Base-by-base conservation (phyloP, 2,329 filamentous ascomycete species). In the Endothia cerciana region DNA sequence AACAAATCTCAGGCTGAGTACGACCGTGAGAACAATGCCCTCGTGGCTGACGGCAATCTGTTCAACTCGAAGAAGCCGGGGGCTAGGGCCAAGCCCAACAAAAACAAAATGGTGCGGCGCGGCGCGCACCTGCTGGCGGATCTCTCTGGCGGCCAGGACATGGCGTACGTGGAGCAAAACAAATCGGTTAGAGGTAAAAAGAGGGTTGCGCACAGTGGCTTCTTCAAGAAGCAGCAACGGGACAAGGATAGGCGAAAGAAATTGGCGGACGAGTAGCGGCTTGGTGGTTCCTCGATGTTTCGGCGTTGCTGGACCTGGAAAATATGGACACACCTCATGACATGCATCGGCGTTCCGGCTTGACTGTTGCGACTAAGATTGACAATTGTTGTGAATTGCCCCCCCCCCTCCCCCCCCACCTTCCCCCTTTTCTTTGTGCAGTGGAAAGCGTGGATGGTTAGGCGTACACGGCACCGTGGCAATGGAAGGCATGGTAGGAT, bases 121-220 rank as follows among this genome's bases (percentile, higher is more conserved):
- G 96, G 91, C 36, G 95, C 94, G 0, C 94, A 93, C 30, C 93
- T 89, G 15, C 83, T 99, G 64, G 90, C 89, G 60, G 94, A 96
- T 72, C 84, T 97, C 64, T 93, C 91, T 64, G 95, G 95, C 65
- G 95, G 94, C 0, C 92, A 97, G 75, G 92, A 96, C 75, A 98
- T 99, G 95, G 94, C 94, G n/a, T 98, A 94, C 76, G 88, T 93
- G 65, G 92, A 94, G 77, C 89, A 92, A 78, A 93, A 92, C 77
- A 90, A 89, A 81, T 83, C 85, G 70, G 92, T 91, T 73, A 89
- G 88, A 79, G 82, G 84, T 69, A 85, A 87, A 74, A 86, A 87
- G 72, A 80, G 80, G 63, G 80, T 78, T n/a, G 80, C 84, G 67
- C 85, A 85, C 70, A 84, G 79, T 72, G 78, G 83, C 0, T 87